Evolutionary conservation across 768 basidiomycete species (phyloP).

Genomic region (Podaxis pistillaris): DNA sequence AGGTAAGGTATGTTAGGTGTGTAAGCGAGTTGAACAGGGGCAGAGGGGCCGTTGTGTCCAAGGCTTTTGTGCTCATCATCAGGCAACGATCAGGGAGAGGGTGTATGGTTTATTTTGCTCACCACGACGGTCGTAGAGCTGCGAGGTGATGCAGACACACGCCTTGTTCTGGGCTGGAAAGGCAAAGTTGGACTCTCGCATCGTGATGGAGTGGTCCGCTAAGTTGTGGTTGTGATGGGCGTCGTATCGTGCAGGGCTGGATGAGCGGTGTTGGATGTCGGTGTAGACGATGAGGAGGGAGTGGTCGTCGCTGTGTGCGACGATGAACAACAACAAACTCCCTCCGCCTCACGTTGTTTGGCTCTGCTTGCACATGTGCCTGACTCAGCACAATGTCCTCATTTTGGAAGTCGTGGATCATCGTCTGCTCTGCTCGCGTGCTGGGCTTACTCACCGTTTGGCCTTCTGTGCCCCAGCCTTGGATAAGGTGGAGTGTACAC

Average conservation of each 20-base stretch:
- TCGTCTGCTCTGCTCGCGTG: neutral
- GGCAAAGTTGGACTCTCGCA: conserved; percentile 95
- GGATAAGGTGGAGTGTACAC: too few species aligned
- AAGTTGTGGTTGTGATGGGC: neutral
- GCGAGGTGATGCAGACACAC: conserved; percentile 89
- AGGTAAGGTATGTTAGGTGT: conserved; percentile 94
- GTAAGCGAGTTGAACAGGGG: conserved; percentile 83
- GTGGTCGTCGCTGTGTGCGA: conserved; percentile 2
- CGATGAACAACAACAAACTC: conserved; percentile 5
- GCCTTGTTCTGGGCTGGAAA: conserved; percentile 96
- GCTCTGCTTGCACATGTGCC: neutral
- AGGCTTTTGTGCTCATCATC: conserved; percentile 29
- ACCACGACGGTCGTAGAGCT: conserved; percentile 95
- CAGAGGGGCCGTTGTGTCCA: conserved; percentile 50
- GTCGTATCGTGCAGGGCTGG: neutral
- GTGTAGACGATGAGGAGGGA: conserved; percentile 1
- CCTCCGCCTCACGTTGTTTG: conserved; percentile 1
- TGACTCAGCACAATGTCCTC: conserved; percentile 10
- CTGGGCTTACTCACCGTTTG: neutral
- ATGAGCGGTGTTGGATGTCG: neutral
- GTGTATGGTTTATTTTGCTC: conserved; percentile 23
- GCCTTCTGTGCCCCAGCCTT: too few species aligned
- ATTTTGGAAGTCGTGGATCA: neutral
- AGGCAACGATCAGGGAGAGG: conserved; percentile 9
- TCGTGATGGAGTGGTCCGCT: conserved; percentile 27